phyloP scores from a whole-genome alignment of 306 rosid genomes.

The Inga laurina region DNA sequence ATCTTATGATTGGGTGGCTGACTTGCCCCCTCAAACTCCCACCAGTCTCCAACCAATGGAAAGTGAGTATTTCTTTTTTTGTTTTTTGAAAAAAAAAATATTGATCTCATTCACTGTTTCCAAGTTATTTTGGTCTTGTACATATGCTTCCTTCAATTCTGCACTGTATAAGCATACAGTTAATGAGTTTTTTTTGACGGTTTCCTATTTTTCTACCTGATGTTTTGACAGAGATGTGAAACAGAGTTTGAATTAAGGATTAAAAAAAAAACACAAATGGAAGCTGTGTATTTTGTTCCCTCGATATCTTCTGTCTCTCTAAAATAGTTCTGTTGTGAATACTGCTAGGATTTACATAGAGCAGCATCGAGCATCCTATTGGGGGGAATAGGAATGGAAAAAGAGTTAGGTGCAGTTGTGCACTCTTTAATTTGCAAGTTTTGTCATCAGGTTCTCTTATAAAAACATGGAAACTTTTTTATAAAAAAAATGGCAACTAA shows the following conservation, averaged over 20 bases:
- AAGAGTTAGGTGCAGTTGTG: background rate
- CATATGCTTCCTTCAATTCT: background rate
- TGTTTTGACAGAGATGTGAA: background rate
- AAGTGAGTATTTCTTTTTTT: constrained; percentile 46
- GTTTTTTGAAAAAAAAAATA: background rate
- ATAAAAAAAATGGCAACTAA: background rate
- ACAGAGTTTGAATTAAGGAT: background rate
- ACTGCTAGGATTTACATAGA: background rate
- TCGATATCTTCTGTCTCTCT: background rate
- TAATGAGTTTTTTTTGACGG: background rate
- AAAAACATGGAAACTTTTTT: background rate
- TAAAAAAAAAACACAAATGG: background rate
- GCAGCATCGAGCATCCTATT: background rate
- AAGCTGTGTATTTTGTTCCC: no score
- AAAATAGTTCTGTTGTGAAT: background rate
- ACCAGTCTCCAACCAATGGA: constrained; percentile 43
- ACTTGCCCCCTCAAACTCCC: constrained; percentile 42
- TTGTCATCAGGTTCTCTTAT: background rate
- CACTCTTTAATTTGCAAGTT: background rate
- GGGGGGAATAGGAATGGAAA: background rate
- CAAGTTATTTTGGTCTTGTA: constrained; percentile 1
- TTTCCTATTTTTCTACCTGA: background rate
- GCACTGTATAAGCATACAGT: background rate
- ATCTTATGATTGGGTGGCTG: constrained; percentile 88
- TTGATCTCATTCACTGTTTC: background rate